A percentile compares a stretch with the other conserved stretches of the same genome.
Conservation (phyloP, 106 monocot genomes). For the Gastrodia elata region DNA sequence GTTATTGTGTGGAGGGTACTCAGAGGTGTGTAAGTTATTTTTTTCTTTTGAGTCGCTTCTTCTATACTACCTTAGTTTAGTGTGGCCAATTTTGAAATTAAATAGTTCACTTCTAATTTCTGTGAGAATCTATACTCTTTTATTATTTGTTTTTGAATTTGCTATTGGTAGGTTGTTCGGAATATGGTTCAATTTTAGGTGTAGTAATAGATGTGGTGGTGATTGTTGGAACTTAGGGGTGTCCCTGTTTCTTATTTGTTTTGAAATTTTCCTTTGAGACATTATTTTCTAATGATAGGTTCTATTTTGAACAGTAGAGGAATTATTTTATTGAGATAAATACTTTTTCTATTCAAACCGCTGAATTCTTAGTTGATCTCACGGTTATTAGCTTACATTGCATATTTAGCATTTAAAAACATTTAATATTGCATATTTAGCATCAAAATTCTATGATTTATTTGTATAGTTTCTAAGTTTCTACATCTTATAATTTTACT, state of each 20-base stretch:
- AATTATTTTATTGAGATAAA: background rate
- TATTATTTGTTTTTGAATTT: background rate
- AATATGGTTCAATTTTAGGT: background rate
- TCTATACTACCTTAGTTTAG: background rate
- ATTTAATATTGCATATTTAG: too few species aligned
- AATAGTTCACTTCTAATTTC: background rate
- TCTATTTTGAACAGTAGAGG: background rate
- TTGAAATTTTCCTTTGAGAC: background rate
- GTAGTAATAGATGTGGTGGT: background rate
- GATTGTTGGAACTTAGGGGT: background rate
- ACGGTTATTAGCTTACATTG: background rate
- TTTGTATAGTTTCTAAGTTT: too few species aligned
- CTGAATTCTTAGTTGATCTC: background rate
- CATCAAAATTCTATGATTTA: too few species aligned
- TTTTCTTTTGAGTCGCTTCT: background rate
- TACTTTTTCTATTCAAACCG: background rate
- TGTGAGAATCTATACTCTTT: background rate
- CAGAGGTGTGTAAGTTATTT: slow-evolving; percentile 23
- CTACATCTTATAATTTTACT: too few species aligned
- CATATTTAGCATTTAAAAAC: too few species aligned
- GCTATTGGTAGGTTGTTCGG: background rate
- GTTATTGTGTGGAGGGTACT: slow-evolving; percentile 52
- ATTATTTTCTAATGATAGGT: background rate
- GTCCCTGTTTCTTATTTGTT: background rate
- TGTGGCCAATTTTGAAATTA: background rate